phyloP scores from a whole-genome alignment of 106 monocot species.

The Hemerocallis citrina region DNA sequence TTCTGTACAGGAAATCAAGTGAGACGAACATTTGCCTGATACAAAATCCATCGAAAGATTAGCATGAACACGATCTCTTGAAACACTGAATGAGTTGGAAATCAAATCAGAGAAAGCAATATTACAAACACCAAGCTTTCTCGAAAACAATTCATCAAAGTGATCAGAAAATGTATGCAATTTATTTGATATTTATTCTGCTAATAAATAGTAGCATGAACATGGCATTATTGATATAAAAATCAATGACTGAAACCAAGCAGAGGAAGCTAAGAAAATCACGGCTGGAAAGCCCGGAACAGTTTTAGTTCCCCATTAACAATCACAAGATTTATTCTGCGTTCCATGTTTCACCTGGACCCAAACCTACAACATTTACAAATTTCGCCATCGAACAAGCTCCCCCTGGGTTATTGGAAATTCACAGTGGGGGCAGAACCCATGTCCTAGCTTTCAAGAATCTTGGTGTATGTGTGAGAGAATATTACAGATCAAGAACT shows the following conservation, averaged over 20 bases:
- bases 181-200: too few species aligned
- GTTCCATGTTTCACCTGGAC: background rate
- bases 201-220: too few species aligned
- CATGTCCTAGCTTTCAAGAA: background rate
- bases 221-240: too few species aligned
- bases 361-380: constrained; percentile 4
- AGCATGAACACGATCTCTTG: background rate
- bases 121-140: background rate
- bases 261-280: background rate
- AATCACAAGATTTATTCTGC: background rate
- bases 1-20: background rate
- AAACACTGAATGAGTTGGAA: background rate
- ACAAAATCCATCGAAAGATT: too few species aligned
- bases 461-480: background rate
- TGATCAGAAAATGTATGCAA: too few species aligned
- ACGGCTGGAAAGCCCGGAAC: too few species aligned
- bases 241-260: background rate
- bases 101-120: background rate
- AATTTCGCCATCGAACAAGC: background rate
- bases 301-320: background rate
- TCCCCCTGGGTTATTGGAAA: background rate
- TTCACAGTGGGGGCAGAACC: background rate
- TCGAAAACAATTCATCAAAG: too few species aligned
- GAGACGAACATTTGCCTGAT: background rate
- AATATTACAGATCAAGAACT: constrained; percentile 6